phyloP scores from a whole-genome alignment of 2,329 filamentous ascomycete species.

The Hymenoscyphus scutula region DNA sequence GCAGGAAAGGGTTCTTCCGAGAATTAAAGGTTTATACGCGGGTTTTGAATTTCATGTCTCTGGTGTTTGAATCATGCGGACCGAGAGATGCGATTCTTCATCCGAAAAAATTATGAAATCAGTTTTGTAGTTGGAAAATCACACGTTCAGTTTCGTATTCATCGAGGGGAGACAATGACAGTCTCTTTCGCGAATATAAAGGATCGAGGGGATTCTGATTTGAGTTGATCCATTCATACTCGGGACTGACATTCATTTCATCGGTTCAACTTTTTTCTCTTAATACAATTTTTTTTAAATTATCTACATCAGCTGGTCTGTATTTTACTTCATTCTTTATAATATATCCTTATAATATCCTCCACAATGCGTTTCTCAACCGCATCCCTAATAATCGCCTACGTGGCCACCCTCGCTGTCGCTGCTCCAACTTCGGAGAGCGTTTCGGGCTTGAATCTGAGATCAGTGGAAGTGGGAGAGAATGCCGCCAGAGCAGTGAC shows the following conservation, averaged over 20 bases:
- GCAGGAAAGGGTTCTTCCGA: neutral
- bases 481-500: neutral
- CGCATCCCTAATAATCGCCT: conserved; percentile 15
- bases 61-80: neutral
- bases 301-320: conserved; percentile 4
- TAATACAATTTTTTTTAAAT: neutral
- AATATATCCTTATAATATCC: neutral
- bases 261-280: neutral
- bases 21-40: neutral
- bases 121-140: neutral
- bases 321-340: neutral
- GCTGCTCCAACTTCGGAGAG: conserved; percentile 8
- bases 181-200: neutral
- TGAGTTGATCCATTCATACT: neutral
- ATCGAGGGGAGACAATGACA: neutral
- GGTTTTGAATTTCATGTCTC: neutral
- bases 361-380: conserved; percentile 23
- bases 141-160: neutral
- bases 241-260: neutral
- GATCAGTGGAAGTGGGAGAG: conserved; percentile 11
- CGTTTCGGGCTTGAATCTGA: conserved; percentile 1
- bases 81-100: neutral
- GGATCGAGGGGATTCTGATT: neutral
- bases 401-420: conserved; percentile 13
- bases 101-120: neutral